Base-by-base conservation (phyloP, 2,329 filamentous ascomycete genomes). In the Diaporthe caulivora region DNA sequence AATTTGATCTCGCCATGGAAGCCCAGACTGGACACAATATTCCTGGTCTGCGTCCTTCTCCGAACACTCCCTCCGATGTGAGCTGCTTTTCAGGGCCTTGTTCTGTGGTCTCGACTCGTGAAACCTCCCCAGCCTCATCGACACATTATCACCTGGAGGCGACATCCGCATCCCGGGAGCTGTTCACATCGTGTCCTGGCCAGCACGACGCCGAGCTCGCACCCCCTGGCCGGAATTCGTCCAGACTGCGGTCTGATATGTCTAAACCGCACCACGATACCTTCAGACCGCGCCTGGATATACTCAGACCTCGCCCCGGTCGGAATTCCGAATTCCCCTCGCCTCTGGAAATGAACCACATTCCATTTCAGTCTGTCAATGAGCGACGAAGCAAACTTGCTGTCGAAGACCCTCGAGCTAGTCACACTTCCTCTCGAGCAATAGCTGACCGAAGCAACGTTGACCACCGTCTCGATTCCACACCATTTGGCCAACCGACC, bases 61-160 rank as follows among this genome's bases (percentile, higher is more conserved):
- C 69, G 8, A 71, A 64, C 21, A 40, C 60, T 21, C 58, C 71
- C 17, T 67, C 74, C n/a, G 58, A 71, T 49, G 29, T 72, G 40
- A 51, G 53, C 31, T 68, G 44, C 60, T 71, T 60, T 11, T 71
- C 74, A 53, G 47, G 60, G 53, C 37, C 54, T 37, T 58, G 47
- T 54, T 73, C 74, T 51, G 67, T 60, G 34, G 62, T 62, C 29
- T 73, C 68, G 34, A 75, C 67, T 49, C 70, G 74, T 51, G 67
- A 73, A 65, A 75, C 71, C 42, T 75, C 71, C 44, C 74, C 74
- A 73, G 60, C 67, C 60, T 69, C 47, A 62, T 73, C 67, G 53
- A 73, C 58, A 17, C 60, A 73, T 26, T 34, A 71, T 13, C 62
- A 21, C n/a, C 60, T 60, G 18, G 37, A 58, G 34, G 49, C 34